Base-by-base conservation (phyloP, 2,329 filamentous ascomycete species). In the Xylariales sp. region DNA sequence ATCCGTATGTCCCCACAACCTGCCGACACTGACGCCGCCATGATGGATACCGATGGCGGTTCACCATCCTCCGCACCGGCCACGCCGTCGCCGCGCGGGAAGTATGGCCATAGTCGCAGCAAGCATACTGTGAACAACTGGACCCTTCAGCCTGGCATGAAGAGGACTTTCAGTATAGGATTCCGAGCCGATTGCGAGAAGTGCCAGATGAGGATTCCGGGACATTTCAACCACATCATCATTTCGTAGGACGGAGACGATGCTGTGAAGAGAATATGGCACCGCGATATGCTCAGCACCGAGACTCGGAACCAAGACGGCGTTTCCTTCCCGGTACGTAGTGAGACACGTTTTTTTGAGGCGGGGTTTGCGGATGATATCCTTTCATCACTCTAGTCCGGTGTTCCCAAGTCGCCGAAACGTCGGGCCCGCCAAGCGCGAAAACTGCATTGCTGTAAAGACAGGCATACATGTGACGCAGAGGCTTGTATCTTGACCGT, bases 151-250 rank as follows among this genome's bases (percentile, higher is more conserved):
- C 86, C 87, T 0, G 87, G 87, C 71, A 89, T 88, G 85, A 91
- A 91, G 80, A 88, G 87, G 77, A 89, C 86, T 69, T 91, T 94
- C 78, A 92, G 90, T 74, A 93, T 94, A 87, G 92, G 92, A 58
- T 94, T 91, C 80, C 84, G 91, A 70, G 86, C 89, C 12, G 91
- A 93, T 78, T 94, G 92, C 77, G 91, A 93, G 69, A 93, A 93
- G 79, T 94, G 92, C 80, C 86, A 86, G 52, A 84, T 87, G 76
- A 91, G 90, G 76, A 90, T 93, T 7, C 91, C 92, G 0, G 92
- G 92, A 0, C 92, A 94, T 77, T 94, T 93, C 76, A 93, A 91
- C 75, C 92, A 94, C 79, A 93, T 94, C 67, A 89, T 93, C 70
- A 85, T 89, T 74, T 88, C 87, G 55, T 89, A 88, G 83, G 70